Base-by-base conservation (phyloP, 2,329 filamentous ascomycete species). In the Fusarium liriodendri region DNA sequence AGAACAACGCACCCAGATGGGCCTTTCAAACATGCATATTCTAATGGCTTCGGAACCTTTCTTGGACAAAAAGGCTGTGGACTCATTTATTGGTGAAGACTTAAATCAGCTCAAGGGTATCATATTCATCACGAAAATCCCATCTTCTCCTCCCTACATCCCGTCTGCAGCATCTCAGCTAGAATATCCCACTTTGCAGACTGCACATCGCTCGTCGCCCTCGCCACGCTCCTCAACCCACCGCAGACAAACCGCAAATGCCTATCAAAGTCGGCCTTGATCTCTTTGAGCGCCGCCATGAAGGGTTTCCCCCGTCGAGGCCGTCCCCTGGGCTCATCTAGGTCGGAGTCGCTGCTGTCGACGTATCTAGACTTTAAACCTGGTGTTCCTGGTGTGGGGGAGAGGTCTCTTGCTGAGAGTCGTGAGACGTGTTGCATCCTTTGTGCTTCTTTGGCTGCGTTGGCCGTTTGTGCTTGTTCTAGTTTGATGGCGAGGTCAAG, bases 401-500 rank as follows among this genome's bases (percentile, higher is more conserved):
- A 72, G 20, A 64, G 74, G 42, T 64, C 74, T 47, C 73, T 71
- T 18, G 59, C 69, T 13, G 76, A 75, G 5, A 77, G 71, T 3
- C 69, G 73, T 42, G 82, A 84, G 1, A 84, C 76, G 69, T 86
- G 86, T 3, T 76, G 73, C 59, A 76, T 66, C 11, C 77, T 64
- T 50, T 77, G 75, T 20, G 71, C 79, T 75, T 83, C 77, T 68
- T 84, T 81, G 55, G 80, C 80, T 64, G 80, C 76, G 75, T 86
- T 81, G 29, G 79, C 70, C 66, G 81, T 74, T 72, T 90, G 89
- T 2, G 89, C 84, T 73, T 93, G 90, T 32, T 92, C 89, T 33
- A 97, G 90, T 65, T 88, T 85, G 52, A 96, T 89, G 3, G 91
- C 90, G 14, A 97, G 84, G 78, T 98, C 94, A 2, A 98, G 87